Evolutionary conservation across 129 eudicot species (phyloP).

Genomic region (Centella asiatica): DNA sequence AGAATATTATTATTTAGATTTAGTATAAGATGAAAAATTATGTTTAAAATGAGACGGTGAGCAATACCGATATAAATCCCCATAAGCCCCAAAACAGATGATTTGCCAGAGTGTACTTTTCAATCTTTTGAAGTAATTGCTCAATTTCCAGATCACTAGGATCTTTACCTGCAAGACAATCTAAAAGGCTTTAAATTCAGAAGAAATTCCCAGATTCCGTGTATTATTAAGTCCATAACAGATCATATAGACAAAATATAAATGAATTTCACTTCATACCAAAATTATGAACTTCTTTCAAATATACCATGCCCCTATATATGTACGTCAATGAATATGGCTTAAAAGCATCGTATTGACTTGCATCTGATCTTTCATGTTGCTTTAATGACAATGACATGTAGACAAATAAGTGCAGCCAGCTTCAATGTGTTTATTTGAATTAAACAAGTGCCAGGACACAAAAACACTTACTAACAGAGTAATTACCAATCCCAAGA

Average conservation of each 20-base stretch:
- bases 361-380: too few species aligned
- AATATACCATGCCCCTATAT: too few species aligned
- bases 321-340: too few species aligned
- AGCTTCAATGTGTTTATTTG: not conserved
- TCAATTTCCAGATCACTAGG: conserved; percentile 45
- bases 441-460: not conserved
- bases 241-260: not conserved
- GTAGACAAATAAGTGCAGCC: conserved; percentile 4
- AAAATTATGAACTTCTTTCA: too few species aligned
- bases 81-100: conserved; percentile 95
- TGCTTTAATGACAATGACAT: too few species aligned
- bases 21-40: not conserved
- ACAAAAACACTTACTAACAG: not conserved
- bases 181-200: conserved; percentile 7
- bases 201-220: not conserved
- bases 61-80: conserved; percentile 92
- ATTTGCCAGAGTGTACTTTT: conserved; percentile 78
- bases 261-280: too few species aligned
- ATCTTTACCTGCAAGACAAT: conserved; percentile 43
- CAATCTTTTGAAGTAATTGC: conserved; percentile 45
- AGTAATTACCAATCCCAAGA: not conserved
- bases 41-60: conserved; percentile 5
- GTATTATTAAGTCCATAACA: not conserved
- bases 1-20: not conserved
- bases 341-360: too few species aligned